Conservation (phyloP, 2,329 filamentous ascomycete species). For the Aureobasidium sp. region DNA sequence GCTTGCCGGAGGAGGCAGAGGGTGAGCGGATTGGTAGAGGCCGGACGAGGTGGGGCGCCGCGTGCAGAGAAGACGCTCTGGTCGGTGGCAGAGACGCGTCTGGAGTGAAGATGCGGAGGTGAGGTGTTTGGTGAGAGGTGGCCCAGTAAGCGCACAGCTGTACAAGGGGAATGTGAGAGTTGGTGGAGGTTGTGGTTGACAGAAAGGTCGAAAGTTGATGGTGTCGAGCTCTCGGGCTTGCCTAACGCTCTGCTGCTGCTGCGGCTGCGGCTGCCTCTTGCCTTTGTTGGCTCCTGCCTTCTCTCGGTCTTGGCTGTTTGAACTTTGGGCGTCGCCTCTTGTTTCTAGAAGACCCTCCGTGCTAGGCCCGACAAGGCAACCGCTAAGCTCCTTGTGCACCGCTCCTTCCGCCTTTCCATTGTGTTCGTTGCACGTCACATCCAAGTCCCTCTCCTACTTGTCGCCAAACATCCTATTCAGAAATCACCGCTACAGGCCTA, state of each 20-base stretch:
- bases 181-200: neutral
- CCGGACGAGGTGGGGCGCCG: slow-evolving; percentile 10
- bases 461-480: neutral
- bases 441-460: neutral
- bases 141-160: neutral
- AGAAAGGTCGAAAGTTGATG: neutral
- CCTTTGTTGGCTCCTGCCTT: neutral
- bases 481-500: neutral
- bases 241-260: neutral
- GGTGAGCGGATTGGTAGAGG: neutral
- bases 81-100: slow-evolving; percentile 4
- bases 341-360: neutral
- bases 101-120: neutral
- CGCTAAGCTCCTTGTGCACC: neutral
- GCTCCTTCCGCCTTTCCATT: slow-evolving; percentile 11
- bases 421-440: slow-evolving; percentile 11
- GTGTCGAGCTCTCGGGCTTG: neutral
- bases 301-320: neutral
- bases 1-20: neutral
- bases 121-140: neutral
- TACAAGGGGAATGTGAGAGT: neutral
- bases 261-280: neutral
- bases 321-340: neutral
- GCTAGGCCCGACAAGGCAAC: neutral
- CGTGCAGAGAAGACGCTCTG: slow-evolving; percentile 9